phyloP scores from a whole-genome alignment of 208 protist genomes.

The Trypanosoma rangeli region DNA sequence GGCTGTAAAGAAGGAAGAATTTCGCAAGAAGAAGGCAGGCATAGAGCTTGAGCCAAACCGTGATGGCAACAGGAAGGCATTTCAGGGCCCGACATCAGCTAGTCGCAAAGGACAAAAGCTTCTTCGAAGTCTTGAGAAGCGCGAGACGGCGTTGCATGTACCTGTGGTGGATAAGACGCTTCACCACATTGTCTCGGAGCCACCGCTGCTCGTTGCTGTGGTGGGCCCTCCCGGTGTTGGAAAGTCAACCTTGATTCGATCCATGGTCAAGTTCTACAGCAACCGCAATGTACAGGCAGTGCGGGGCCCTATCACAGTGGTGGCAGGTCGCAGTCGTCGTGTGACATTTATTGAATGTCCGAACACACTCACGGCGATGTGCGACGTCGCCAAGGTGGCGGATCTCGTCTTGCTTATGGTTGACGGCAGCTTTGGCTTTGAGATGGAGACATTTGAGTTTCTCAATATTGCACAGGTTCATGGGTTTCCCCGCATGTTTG shows the following conservation, averaged over 20 bases:
- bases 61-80: constrained; percentile 91
- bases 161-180: constrained; percentile 88
- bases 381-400: constrained; percentile 97
- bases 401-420: constrained; percentile 98
- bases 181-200: constrained; percentile 78
- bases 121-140: constrained; percentile 84
- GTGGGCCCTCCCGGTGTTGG: constrained; percentile 96
- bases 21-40: constrained; percentile 86
- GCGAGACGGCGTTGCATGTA: constrained; percentile 79
- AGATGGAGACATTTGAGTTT: constrained; percentile 99
- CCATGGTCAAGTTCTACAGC: constrained; percentile 98
- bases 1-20: constrained; percentile 80
- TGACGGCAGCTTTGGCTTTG: constrained; percentile 98
- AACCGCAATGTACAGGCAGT: constrained; percentile 92
- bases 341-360: constrained; percentile 99
- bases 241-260: constrained; percentile 98
- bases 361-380: constrained; percentile 98
- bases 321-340: constrained; percentile 91
- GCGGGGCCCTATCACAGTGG: constrained; percentile 97
- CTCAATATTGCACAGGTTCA: constrained; percentile 98
- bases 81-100: constrained; percentile 64
- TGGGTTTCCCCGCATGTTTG: constrained; percentile 99
- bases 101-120: constrained; percentile 85
- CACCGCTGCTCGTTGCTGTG: constrained; percentile 96
- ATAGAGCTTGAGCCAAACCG: constrained; percentile 91